A percentile compares a stretch with the other conserved stretches of the same genome.
phyloP scores from a whole-genome alignment of 805 yeast genomes.

The Metschnikowia colocasiae region DNA sequence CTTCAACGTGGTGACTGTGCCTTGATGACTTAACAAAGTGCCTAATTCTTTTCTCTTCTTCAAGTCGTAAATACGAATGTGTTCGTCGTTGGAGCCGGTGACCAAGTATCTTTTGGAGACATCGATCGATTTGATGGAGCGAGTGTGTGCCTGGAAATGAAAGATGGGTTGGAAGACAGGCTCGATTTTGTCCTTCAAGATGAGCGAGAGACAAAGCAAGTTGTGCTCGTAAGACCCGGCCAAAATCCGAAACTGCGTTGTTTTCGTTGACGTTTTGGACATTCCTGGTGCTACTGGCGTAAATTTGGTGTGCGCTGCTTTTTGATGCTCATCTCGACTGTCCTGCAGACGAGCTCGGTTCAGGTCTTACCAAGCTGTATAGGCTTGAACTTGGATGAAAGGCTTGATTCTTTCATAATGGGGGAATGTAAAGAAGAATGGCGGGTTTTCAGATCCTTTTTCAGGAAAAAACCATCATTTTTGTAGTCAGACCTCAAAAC shows the following conservation, averaged over 20 bases:
- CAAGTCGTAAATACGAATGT: constrained; percentile 87
- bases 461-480: neutral
- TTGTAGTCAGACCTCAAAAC: neutral
- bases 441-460: no score
- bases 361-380: neutral
- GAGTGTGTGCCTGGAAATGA: constrained; percentile 92
- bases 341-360: neutral
- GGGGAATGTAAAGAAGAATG: no score
- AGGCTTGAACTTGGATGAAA: neutral
- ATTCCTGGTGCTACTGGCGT: constrained; percentile 3
- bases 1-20: constrained; percentile 73
- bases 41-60: constrained; percentile 94
- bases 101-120: constrained; percentile 80
- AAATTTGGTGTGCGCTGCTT: neutral
- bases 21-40: constrained; percentile 81
- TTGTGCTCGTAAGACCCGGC: constrained; percentile 97
- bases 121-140: constrained; percentile 83
- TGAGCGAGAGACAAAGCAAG: constrained; percentile 73
- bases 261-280: constrained; percentile 8
- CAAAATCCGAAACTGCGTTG: constrained; percentile 64
- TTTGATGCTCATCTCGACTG: constrained; percentile 9
- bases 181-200: constrained; percentile 53
- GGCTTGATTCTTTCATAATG: no score
- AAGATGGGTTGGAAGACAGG: constrained; percentile 78
- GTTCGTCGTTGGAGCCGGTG: constrained; percentile 94